Base-by-base conservation (phyloP, 2,329 filamentous ascomycete genomes). In the Arthrobotrys iridis region DNA sequence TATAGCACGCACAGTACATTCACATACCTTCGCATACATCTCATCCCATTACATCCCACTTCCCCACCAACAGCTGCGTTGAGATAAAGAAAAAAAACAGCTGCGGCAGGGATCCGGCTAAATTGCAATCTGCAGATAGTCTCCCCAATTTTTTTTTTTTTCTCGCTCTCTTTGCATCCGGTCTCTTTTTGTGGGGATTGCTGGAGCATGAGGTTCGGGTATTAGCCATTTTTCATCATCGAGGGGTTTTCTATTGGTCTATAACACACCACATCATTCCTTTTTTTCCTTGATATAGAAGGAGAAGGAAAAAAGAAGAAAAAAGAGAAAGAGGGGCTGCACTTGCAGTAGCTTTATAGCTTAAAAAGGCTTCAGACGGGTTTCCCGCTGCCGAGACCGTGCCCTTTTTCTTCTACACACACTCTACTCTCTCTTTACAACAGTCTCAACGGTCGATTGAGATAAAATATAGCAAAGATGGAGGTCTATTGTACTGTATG, bases 401-500 rank as follows among this genome's bases (percentile, higher is more conserved):
- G 50, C 50, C 37, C 26, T 13, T 10, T 18, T 4, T 7, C 46
- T 18, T 43, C 13, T 22, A 1, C n/a, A n/a, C n/a, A n/a, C n/a
- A n/a, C n/a, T n/a, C n/a, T n/a, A n/a, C n/a, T n/a, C n/a, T n/a
- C n/a, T n/a, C n/a, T n/a, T n/a, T n/a, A n/a, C n/a, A n/a, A n/a
- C n/a, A n/a, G 40, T 20, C 40, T 43, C n/a, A 20, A 20, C 24
- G n/a, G n/a, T n/a, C n/a, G n/a, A n/a, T n/a, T n/a, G n/a, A n/a
- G n/a, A 37, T 8, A 20, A 52, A 52, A 52, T 11, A 10, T 37
- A 1, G 18, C 13, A 28, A 59, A 60, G 22, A 63, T 58, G 46
- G 77, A 78, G 71, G 78, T 79, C 26, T 79, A 79, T 52, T 78
- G 77, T 73, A 79, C 78, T 40, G 78, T 79, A 67, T 52, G 78